Evolutionary conservation across 2,329 filamentous ascomycete species (phyloP), one percentile per base, ranked within the genome.

Genomic region (Colletotrichum eleusines): DNA sequence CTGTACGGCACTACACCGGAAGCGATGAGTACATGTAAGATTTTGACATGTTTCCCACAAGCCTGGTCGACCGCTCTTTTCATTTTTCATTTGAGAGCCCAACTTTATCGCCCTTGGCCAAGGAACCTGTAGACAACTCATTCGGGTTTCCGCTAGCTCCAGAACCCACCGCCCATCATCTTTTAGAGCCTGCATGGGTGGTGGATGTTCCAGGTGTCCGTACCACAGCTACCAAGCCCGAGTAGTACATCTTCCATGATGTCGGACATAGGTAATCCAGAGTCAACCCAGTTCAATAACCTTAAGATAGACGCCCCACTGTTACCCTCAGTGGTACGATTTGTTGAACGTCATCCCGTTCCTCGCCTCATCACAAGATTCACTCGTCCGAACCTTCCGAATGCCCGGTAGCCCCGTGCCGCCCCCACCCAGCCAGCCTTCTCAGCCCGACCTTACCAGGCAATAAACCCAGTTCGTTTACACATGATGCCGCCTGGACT

Each of bases 301-400:
- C 28, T 33, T 26, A 44, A 57, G 26, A 46, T 48, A 9, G 46
- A 33, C 42, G 38, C 53, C 62, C 61, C 38, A 26, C 62, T 69
- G 23, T 59, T 59, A 54, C 35, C 38, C 61, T 69, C 35, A 18
- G 16, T 51, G 44, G 51, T 40, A 68, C 50, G 31, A 20, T 28
- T 11, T 23, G 5, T 44, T 23, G 35, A 31, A 68, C 51, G 59
- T 64, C 66, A 60, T 66, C 64, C 48, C 31, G 58, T 48, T n/a
- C 53, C 57, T 64, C 50, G 50, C 50, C 18, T 42, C 55, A 5
- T 62, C 48, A 57, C 46, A 38, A 48, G 23, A 40, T 44, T 18
- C 35, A 42, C 53, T 59, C 31, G 38, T 63, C 59, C 69, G 69
- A 63, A 68, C 46, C 64, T 68, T 69, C 69, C 64, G 69, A 40